phyloP scores from a whole-genome alignment of 345 rosid genomes.

The Eucalyptus albens region DNA sequence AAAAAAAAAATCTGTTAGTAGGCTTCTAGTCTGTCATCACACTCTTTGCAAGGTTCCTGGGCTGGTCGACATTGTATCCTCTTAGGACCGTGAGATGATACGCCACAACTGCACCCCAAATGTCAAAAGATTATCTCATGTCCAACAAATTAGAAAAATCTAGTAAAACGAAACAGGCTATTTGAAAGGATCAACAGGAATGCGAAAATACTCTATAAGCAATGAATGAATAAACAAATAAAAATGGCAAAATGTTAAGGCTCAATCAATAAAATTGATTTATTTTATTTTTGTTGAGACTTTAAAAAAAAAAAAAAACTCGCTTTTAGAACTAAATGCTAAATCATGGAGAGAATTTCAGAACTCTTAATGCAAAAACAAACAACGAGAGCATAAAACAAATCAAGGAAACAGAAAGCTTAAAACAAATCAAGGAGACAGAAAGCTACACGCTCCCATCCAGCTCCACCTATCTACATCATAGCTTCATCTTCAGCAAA shows the following conservation, averaged over 20 bases:
- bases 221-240: no score
- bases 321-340: neutral
- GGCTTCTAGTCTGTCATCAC: constrained; percentile 15
- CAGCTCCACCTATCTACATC: neutral
- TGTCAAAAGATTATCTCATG: neutral
- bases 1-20: neutral
- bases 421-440: no score
- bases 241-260: neutral
- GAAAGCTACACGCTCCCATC: neutral
- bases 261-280: neutral
- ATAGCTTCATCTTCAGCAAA: neutral
- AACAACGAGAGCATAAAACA: no score
- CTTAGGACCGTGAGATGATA: constrained; percentile 17
- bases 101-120: constrained; percentile 42
- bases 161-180: no score
- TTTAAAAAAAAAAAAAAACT: neutral
- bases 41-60: constrained; percentile 92
- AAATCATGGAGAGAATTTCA: neutral
- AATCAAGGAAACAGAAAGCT: neutral
- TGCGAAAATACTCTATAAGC: neutral
- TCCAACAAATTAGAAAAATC: neutral
- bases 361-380: neutral
- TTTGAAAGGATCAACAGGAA: neutral
- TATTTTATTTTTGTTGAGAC: neutral
- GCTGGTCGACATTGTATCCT: neutral